Evolutionary conservation across 2,329 filamentous ascomycete species (phyloP).

Genomic region (Botryotinia calthae): DNA sequence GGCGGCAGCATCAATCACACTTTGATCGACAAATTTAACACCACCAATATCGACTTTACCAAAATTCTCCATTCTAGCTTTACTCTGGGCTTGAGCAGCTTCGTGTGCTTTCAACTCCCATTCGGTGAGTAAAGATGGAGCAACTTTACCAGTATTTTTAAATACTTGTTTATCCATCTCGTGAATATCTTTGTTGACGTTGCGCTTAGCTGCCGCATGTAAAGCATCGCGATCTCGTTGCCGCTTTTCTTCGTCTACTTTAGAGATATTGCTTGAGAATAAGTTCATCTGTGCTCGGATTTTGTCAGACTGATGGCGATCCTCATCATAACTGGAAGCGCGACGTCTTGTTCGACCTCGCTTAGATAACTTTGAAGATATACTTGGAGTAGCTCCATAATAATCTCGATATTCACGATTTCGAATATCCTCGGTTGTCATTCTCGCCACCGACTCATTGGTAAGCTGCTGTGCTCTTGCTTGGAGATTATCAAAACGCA

Average conservation of each 20-base stretch:
- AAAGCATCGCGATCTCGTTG: conserved; percentile 72
- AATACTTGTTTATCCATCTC: conserved; percentile 81
- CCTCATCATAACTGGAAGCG: conserved; percentile 64
- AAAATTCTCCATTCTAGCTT: conserved; percentile 56
- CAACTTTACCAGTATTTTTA: conserved; percentile 70
- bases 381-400: conserved; percentile 57
- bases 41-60: conserved; percentile 70
- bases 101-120: conserved; percentile 78
- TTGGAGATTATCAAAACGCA: conserved; percentile 64
- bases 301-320: conserved; percentile 62
- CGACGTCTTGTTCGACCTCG: conserved; percentile 59
- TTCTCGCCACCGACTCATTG: conserved; percentile 75
- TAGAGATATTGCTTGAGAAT: conserved; percentile 64
- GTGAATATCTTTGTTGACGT: conserved; percentile 76
- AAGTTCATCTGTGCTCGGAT: conserved; percentile 78
- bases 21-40: conserved; percentile 74
- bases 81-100: conserved; percentile 63
- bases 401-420: conserved; percentile 69
- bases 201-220: conserved; percentile 76
- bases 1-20: conserved; percentile 77
- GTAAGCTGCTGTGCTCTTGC: conserved; percentile 85
- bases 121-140: conserved; percentile 65
- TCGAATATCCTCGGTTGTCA: conserved; percentile 68
- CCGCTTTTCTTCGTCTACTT: conserved; percentile 71
- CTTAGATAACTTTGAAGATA: conserved; percentile 50